Evolutionary conservation across 352 stramenopile genomes (phyloP).

Genomic region (Phytopythium ostracodes): DNA sequence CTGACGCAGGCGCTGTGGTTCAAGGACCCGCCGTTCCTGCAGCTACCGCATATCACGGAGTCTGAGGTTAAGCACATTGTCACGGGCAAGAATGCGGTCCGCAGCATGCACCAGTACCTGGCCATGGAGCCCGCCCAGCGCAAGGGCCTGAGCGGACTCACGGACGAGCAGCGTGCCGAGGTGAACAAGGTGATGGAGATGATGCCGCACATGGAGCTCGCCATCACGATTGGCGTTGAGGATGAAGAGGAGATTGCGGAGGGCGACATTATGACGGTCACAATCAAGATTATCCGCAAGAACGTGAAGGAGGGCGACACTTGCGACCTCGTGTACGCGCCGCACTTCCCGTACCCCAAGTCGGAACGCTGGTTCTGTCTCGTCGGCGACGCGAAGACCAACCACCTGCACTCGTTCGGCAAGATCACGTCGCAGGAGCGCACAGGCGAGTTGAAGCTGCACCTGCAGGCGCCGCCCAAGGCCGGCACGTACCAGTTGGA

Average conservation of each 20-base stretch:
- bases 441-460: slow-evolving; percentile 90
- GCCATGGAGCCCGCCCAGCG: slow-evolving; percentile 87
- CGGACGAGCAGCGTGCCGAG: slow-evolving; percentile 90
- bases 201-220: slow-evolving; percentile 93
- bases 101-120: slow-evolving; percentile 94
- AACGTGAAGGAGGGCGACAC: slow-evolving; percentile 95
- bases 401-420: slow-evolving; percentile 95
- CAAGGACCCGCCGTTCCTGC: slow-evolving; percentile 88
- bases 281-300: slow-evolving; percentile 95
- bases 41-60: slow-evolving; percentile 88
- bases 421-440: slow-evolving; percentile 93
- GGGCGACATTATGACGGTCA: slow-evolving; percentile 98
- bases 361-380: slow-evolving; percentile 98
- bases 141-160: slow-evolving; percentile 91
- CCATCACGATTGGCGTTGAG: slow-evolving; percentile 88
- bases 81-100: slow-evolving; percentile 89
- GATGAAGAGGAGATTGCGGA: slow-evolving; percentile 96
- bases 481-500: slow-evolving; percentile 96
- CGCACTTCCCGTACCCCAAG: slow-evolving; percentile 94
- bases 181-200: slow-evolving; percentile 92
- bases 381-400: slow-evolving; percentile 90
- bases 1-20: slow-evolving; percentile 97
- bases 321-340: slow-evolving; percentile 94
- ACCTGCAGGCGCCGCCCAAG: slow-evolving; percentile 94
- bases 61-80: slow-evolving; percentile 91